Evolutionary conservation across 2,329 filamentous ascomycete genomes (phyloP), one percentile per base, ranked within the genome.

Genomic region (Talaromyces sp.): DNA sequence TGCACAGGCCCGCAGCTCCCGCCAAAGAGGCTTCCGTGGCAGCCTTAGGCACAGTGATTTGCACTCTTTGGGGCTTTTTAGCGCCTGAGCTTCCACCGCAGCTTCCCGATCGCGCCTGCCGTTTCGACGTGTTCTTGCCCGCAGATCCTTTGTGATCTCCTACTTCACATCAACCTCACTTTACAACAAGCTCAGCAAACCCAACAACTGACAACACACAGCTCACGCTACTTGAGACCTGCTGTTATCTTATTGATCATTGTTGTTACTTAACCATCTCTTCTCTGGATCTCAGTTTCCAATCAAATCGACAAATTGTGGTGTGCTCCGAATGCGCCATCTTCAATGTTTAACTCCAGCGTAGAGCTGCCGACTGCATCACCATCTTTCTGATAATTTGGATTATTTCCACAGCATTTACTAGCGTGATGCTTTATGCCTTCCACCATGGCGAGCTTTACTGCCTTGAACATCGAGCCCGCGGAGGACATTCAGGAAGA

Each of bases 401-500:
- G 6, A 40, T 13, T 15, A 17, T 15, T n/a, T 25, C 19, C 3
- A 25, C 31, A 5, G 8, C 15, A 38, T 13, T 2, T n/a, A n/a
- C 38, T 31, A 29, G 22, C 38, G 56, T 43, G 27, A 59, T 54
- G 59, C 60, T 54, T 60, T 31, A 64, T 67, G 25, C 66, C 60
- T 58, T 56, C 62, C 67, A 74, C 53, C 67, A 83, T 83, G 82
- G 79, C 82, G 43, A 85, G 87, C 72, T 98, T 96, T 81, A 88
- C 90, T 73, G 92, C 94, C 62, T 88, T 97, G 78, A 99, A 99
- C 76, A 87, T 98, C 79, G 93, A 97, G 78, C 91, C 92, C 10
- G 95, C 97, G 79, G 92, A 96, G 74, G 91, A 92, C 65, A 83
- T 90, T 69, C 93, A 97, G 75, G 92, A 96, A 72, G 93, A 97